Conservation (phyloP, 2,329 filamentous ascomycete species). For the Cytospora paraplurivora region DNA sequence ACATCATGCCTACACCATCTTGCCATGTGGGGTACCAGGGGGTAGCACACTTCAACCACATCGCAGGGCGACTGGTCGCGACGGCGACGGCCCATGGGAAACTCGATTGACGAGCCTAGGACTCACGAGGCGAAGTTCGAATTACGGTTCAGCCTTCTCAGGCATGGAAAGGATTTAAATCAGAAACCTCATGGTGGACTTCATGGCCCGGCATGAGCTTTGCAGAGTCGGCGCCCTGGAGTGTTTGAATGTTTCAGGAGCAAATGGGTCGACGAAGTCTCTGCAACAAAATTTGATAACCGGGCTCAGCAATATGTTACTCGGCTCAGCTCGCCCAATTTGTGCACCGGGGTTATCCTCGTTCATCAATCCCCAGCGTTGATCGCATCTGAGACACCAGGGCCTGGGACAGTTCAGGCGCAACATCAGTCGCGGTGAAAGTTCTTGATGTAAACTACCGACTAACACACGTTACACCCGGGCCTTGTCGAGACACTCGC, state of each 20-base stretch:
- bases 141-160: not conserved
- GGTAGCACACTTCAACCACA: conserved; percentile 2
- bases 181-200: not conserved
- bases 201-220: not conserved
- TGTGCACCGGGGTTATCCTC: conserved; percentile 23
- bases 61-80: not conserved
- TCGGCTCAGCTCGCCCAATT: conserved; percentile 15
- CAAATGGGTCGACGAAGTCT: not conserved
- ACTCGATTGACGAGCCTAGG: not conserved
- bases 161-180: not conserved
- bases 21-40: not conserved
- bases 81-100: not conserved
- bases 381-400: conserved; percentile 21
- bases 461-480: conserved; percentile 3
- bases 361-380: conserved; percentile 17
- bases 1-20: not conserved
- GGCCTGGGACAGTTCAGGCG: conserved; percentile 13
- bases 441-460: conserved; percentile 4
- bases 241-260: not conserved
- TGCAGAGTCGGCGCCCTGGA: not conserved
- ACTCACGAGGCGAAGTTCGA: not conserved
- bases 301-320: conserved; percentile 5
- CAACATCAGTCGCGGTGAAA: conserved; percentile 9
- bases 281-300: not conserved
- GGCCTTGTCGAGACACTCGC: not conserved